These are phyloP conservation scores for Malus sieversii DNA, from an alignment of 306 rosid species.

Conservation along the genomic window DNA sequence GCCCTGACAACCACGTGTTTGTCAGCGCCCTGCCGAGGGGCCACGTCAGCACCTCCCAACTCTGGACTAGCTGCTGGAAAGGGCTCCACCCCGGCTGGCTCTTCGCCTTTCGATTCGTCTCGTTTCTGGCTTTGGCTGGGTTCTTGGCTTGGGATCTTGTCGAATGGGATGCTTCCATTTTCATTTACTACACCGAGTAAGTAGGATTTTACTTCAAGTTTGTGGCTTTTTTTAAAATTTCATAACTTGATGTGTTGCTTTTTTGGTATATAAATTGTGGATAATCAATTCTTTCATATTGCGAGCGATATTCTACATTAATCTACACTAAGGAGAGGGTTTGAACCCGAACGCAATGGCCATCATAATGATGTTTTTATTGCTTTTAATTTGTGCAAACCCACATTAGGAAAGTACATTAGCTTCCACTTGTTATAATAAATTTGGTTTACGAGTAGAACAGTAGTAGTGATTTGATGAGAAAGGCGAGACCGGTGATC, in stretches of 20 bases:
- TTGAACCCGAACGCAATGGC: too few species aligned
- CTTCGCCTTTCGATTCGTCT: slow-evolving; percentile 37
- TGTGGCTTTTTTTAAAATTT: not conserved
- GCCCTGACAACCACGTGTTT: slow-evolving; percentile 23
- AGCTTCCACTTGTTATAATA: not conserved
- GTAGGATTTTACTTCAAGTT: slow-evolving; percentile 20
- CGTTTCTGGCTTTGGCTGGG: slow-evolving; percentile 31
- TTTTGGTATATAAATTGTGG: too few species aligned
- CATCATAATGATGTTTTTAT: not conserved
- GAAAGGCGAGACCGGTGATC: not conserved
- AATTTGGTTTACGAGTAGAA: not conserved
- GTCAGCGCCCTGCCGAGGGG: slow-evolving; percentile 34
- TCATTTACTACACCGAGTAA: slow-evolving; percentile 70
- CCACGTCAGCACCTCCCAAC: slow-evolving; percentile 32
- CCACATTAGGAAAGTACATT: not conserved
- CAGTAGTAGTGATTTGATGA: not conserved
- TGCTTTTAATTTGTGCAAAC: not conserved
- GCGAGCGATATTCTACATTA: too few species aligned
- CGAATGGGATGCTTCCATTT: slow-evolving; percentile 34
- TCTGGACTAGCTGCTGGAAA: slow-evolving; percentile 68
- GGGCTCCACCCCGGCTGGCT: slow-evolving; percentile 58
- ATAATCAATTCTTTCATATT: too few species aligned
- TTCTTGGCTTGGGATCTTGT: slow-evolving; percentile 39
- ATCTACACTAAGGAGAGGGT: too few species aligned
- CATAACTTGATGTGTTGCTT: not conserved